Base-by-base conservation (phyloP, 805 yeast species). In the Saitoella complicata region DNA sequence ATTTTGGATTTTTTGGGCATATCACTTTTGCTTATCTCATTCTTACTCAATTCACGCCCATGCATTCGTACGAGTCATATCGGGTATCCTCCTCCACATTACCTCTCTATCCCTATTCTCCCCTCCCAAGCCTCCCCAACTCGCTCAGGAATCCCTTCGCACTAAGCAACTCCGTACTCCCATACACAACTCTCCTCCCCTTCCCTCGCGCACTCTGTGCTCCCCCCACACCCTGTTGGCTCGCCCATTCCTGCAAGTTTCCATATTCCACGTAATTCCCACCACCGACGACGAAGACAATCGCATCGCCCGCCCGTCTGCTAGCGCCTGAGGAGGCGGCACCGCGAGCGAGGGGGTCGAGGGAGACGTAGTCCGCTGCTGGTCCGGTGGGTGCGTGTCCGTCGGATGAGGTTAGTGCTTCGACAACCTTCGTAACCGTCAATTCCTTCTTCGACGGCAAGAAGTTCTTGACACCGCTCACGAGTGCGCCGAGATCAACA, bases 241-340 rank as follows among this genome's bases (percentile, higher is more conserved):
- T 60, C 0, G 76, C 74, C 93, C 95, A 87, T 60, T 87, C 95
- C 61, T 84, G 94, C 56, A 91, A 71, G 57, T 88, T 88, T 48
- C 87, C 93, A 59, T 88, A 91, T 64, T 91, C 99, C 50, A 83
- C 65, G 59, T 86, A 91, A 61, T 84, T 87, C 41, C 97, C 97
- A 34, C 98, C 98, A 30, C 98, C 99, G 45, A 91, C 87, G 43
- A 87, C 84, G 60, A 91, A 91, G 13, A 91, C 94, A 42, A 84
- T 66, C 1, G 93, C 76, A 52, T 85, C 91, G 1, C 48, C 83
- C 85, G 7, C 78, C 67, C 52, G 79, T 82, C 57, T 94, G 75
- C 60, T 76, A 80, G 7, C 11, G 11, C 3, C 4, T 10, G 30
- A 11, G 11, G 39, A 13, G n/a, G 37, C n/a, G 21, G 42, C 38